These are phyloP conservation scores for Groenewaldozyma tartarivorans DNA, from an alignment of 805 yeast genomes.

Conservation along the genomic window DNA sequence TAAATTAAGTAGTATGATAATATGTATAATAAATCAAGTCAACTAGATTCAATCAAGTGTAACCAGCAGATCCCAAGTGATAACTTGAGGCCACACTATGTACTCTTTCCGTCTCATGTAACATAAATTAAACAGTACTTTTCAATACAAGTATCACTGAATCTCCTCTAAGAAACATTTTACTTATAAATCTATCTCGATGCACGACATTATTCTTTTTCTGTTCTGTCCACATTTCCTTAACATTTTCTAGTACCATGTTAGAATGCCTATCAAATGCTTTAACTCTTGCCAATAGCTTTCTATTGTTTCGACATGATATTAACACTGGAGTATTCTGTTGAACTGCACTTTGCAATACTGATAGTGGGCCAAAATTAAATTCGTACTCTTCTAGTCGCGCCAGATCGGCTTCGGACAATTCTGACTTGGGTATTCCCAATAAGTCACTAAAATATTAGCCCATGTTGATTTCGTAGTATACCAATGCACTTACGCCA, in stretches of 20 bases:
- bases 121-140: slow-evolving; percentile 9
- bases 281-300: slow-evolving; percentile 77
- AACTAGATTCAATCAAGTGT: too few species aligned
- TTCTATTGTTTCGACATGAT: slow-evolving; percentile 88
- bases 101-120: too few species aligned
- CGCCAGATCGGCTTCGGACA: slow-evolving; percentile 68
- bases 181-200: slow-evolving; percentile 73
- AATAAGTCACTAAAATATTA: slow-evolving; percentile 12
- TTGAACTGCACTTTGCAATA: slow-evolving; percentile 74
- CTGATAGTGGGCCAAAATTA: slow-evolving; percentile 80
- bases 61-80: too few species aligned
- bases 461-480: not conserved
- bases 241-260: slow-evolving; percentile 84
- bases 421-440: slow-evolving; percentile 39
- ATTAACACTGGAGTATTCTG: slow-evolving; percentile 71
- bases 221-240: slow-evolving; percentile 69
- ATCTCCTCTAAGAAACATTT: slow-evolving; percentile 91
- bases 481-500: too few species aligned
- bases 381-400: slow-evolving; percentile 85
- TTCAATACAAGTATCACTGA: slow-evolving; percentile 73
- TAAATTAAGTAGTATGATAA: too few species aligned
- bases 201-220: slow-evolving; percentile 49
- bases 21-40: too few species aligned
- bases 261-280: slow-evolving; percentile 96
- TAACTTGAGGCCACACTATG: too few species aligned